Evolutionary conservation across 345 rosid genomes (phyloP), one percentile per base, ranked within the genome.

Genomic region (Corchorus capsularis): DNA sequence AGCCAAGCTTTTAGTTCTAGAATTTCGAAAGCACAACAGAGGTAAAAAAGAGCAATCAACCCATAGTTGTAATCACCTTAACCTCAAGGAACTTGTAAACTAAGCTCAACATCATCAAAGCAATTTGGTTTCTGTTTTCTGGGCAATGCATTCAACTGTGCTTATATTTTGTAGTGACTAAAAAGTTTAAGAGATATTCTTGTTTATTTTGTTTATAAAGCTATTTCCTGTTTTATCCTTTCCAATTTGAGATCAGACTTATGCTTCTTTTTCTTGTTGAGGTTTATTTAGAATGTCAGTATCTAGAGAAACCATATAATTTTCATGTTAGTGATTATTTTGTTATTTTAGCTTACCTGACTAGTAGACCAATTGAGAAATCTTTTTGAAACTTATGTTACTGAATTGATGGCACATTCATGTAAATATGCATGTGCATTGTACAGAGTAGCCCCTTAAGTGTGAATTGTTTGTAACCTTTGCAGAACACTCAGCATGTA

Each of bases 401-500:
- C 8, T 12, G 27, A 41, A 4, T 73, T 75, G 72, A 49, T 74
- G 65, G 43, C 15, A 35, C 10, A 20, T 37, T 47, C 37, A 49
- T 77, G 39, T 77, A 62, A 65, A 50, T 11, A 46, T 60, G 54
- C 61, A 20, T 19, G 16, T 56, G 17, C 65, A 55, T 20, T 78
- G 63, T 55, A 13, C 69, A 64, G 41, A 76, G 68, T 76, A 70
- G 69, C 73, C 49, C 41, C 57, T 79, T 53, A 75, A 62, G 39
- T 75, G 52, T 69, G 75, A 37, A 35, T 67, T 64, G 1, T 72
- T 82, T 66, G 7, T 70, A 5, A 71, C 19, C 37, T 60, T 73
- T 79, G 79, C 86, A 85, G 88, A 80, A 80, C 77, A 75, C 83
- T 69, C 89, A 83, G 80, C 82, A 77, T 74, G 78, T 82, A 9